Conservation (phyloP, 371 early-diverging fungal species). For the Neoconidiobolus thromboides region DNA sequence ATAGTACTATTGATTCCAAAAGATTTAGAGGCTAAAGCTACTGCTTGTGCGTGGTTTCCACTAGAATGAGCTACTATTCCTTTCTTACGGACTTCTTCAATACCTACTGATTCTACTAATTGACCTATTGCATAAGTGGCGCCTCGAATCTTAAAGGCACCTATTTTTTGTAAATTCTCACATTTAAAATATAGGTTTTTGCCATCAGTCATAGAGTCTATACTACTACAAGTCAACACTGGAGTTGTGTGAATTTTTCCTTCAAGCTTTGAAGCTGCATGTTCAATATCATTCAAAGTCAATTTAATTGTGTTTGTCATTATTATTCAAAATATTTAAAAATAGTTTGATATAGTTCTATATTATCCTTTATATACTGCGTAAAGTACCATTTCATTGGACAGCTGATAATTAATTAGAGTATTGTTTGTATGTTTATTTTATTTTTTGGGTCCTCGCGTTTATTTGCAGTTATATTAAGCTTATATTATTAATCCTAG, state of each 20-base stretch:
- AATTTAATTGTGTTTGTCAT: no score
- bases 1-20: slow-evolving; percentile 82
- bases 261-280: slow-evolving; percentile 20
- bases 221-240: slow-evolving; percentile 19
- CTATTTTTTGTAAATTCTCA: slow-evolving; percentile 86
- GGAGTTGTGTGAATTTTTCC: slow-evolving; percentile 24
- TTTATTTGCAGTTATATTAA: no score
- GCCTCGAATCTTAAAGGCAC: slow-evolving; percentile 93
- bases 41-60: slow-evolving; percentile 89
- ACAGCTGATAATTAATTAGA: no score
- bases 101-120: slow-evolving; percentile 18
- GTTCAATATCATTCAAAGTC: no score
- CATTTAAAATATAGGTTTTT: slow-evolving; percentile 60
- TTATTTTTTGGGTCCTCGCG: no score
- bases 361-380: no score
- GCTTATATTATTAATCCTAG: no score
- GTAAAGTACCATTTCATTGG: no score
- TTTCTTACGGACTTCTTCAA: slow-evolving; percentile 41
- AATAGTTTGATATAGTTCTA: no score
- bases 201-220: slow-evolving; percentile 13
- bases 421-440: no score
- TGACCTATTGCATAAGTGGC: slow-evolving; percentile 81
- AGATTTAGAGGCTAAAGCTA: slow-evolving; percentile 69
- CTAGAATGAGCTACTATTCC: slow-evolving; percentile 82
- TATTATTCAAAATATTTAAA: no score